phyloP scores from a whole-genome alignment of 495 filamentous ascomycete genomes.

The Penicillium egyptiacum region DNA sequence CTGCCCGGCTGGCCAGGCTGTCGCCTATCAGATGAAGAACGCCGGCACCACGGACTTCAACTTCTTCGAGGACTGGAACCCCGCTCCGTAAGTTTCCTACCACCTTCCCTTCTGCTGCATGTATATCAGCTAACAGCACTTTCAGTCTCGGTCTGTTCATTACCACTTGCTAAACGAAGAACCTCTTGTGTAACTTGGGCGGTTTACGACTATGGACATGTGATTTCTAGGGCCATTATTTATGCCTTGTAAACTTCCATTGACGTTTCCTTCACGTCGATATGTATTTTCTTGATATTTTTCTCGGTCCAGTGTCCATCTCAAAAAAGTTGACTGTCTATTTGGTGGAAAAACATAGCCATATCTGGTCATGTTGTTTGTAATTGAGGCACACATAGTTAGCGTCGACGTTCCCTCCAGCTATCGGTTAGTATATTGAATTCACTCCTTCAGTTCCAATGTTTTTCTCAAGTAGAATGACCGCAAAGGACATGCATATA shows the following conservation, averaged over 20 bases:
- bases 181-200: not conserved
- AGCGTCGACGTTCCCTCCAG: conserved; percentile 3
- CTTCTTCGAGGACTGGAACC: conserved; percentile 64
- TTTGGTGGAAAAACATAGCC: conserved; percentile 6
- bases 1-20: conserved; percentile 54
- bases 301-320: conserved; percentile 6
- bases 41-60: conserved; percentile 54
- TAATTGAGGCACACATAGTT: conserved; percentile 3
- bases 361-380: conserved; percentile 9
- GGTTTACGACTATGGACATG: not conserved
- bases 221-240: not conserved
- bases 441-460: conserved; percentile 1
- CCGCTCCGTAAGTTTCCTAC: conserved; percentile 46
- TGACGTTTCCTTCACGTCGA: conserved; percentile 8
- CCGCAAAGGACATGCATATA: no score
- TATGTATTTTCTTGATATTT: conserved; percentile 13
- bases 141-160: conserved; percentile 62
- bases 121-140: conserved; percentile 25
- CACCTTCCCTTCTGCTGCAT: not conserved
- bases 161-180: conserved; percentile 48
- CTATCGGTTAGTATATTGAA: conserved; percentile 12
- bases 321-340: not conserved
- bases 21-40: conserved; percentile 53
- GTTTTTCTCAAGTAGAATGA: not conserved
- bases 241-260: conserved; percentile 11